Evolutionary conservation across 805 yeast species (phyloP), one percentile per base, ranked within the genome.

Genomic region (Peterozyma xylosa): DNA sequence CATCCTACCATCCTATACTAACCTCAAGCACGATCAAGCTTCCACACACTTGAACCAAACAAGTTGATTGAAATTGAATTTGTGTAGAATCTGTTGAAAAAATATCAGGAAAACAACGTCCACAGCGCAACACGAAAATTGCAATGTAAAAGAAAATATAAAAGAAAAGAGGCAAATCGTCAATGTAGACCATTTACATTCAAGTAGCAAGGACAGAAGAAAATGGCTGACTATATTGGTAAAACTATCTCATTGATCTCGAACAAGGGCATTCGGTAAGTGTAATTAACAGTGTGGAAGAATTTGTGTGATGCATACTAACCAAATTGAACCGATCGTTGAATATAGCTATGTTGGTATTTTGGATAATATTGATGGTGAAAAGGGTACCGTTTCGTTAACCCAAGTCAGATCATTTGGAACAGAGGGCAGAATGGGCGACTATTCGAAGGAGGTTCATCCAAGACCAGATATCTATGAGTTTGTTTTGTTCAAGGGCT

Each of bases 171-270:
- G 27, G 27, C 27, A 21, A 21, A 21, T 21, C 27, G 4, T 21
- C 27, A 7, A 21, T 5, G 7, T 21, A 5, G 27, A 21, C 27
- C 7, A 4, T 21, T 21, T 21, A 4, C 27, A 21, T 5, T 5
- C 27, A 21, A 21, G 27, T 21, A 21, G 27, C 27, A 21, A 21
- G 7, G 4, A 21, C 27, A 21, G 7, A 21, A 21, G 15, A 32
- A 32, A 14, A 93, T 93, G 98, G 83, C 97, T 38, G 89, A 89
- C 58, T 90, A 83, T 63, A 85, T 89, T 52, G 98, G 98, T 9
- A 87, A 87, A 61, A 82, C 91, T 42, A 87, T 89, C 53, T 80
- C 93, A 21, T 71, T 88, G 59, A 76, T 85, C 50, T 82, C 95
- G 46, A 78, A 77, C 58, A 81, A 85, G 54, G 87, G 86, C 34